Percentiles rank a stretch among this genome's conserved stretches.
These are phyloP conservation scores for Flaveria linearis DNA, from an alignment of 129 eudicot genomes.

Conservation along the genomic window DNA sequence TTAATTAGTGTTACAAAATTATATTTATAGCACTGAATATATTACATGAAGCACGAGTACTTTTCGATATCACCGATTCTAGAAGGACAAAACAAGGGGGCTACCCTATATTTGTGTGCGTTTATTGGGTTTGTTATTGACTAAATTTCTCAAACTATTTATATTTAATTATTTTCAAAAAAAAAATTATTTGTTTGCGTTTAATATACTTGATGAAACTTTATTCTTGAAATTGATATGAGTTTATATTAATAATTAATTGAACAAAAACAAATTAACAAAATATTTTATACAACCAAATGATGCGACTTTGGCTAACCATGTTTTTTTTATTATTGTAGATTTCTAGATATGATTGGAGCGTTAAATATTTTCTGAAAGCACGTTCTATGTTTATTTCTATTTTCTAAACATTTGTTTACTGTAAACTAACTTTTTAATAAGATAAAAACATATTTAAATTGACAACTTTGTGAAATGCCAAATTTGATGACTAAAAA, in stretches of 20 bases:
- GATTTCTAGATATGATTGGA: neutral
- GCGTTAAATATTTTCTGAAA: neutral
- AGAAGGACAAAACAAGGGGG: neutral
- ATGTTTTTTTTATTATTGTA: neutral
- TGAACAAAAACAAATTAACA: neutral
- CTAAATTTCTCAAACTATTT: neutral
- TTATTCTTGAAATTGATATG: neutral
- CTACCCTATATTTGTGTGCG: neutral
- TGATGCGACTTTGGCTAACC: neutral
- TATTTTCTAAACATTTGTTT: neutral
- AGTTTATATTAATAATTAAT: neutral
- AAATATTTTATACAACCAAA: neutral
- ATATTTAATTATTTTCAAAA: too few relatives aligned
- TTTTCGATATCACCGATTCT: slow-evolving; percentile 16
- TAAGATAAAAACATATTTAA: neutral
- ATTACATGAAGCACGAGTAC: neutral
- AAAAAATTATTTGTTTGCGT: too few relatives aligned
- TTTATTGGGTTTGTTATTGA: neutral
- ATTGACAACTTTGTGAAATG: too few relatives aligned
- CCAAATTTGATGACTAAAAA: neutral
- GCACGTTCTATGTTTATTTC: slow-evolving; percentile 8
- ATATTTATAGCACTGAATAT: neutral
- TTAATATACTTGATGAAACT: too few relatives aligned
- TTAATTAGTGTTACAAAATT: neutral
- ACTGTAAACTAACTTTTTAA: neutral